These are phyloP conservation scores for Arachis hypogaea DNA, from an alignment of 306 rosid species.

Conservation along the genomic window DNA sequence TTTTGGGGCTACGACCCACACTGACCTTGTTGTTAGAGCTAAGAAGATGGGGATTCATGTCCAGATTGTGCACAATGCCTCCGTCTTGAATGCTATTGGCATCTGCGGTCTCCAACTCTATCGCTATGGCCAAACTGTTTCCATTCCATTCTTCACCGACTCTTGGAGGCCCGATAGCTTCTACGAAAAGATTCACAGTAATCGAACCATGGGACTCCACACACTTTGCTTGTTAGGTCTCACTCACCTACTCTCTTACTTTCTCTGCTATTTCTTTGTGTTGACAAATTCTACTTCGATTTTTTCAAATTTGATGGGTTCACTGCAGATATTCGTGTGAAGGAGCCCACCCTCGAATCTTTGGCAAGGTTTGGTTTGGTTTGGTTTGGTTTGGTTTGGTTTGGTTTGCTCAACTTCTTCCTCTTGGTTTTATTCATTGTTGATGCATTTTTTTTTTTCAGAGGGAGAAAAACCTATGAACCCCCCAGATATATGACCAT, in stretches of 20 bases:
- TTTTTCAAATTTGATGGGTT: slow-evolving; percentile 15
- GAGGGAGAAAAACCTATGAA: slow-evolving; percentile 86
- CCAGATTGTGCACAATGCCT: slow-evolving; percentile 73
- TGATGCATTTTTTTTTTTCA: slow-evolving; percentile 34
- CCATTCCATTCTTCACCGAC: slow-evolving; percentile 77
- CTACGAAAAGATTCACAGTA: slow-evolving; percentile 78
- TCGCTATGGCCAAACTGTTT: slow-evolving; percentile 85
- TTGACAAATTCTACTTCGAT: slow-evolving; percentile 19
- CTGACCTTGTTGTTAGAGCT: slow-evolving; percentile 83
- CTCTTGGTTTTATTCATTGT: not conserved
- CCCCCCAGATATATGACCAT: slow-evolving; percentile 89
- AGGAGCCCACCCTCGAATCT: slow-evolving; percentile 89
- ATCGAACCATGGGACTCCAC: slow-evolving; percentile 60
- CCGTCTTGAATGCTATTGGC: slow-evolving; percentile 91
- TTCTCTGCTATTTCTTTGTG: slow-evolving; percentile 4
- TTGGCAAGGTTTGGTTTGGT: slow-evolving; percentile 65
- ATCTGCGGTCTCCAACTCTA: slow-evolving; percentile 85
- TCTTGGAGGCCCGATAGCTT: slow-evolving; percentile 97
- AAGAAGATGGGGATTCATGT: slow-evolving; percentile 79
- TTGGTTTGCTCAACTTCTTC: slow-evolving; percentile 26
- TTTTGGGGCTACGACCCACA: slow-evolving; percentile 81
- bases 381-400: slow-evolving; percentile 17
- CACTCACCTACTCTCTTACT: not conserved
- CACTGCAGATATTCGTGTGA: slow-evolving; percentile 81
- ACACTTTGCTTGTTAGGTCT: slow-evolving; percentile 58